These are phyloP conservation scores for Pseudogymnoascus sp. DNA, from an alignment of 2,329 filamentous ascomycete genomes.

Conservation along the genomic window DNA sequence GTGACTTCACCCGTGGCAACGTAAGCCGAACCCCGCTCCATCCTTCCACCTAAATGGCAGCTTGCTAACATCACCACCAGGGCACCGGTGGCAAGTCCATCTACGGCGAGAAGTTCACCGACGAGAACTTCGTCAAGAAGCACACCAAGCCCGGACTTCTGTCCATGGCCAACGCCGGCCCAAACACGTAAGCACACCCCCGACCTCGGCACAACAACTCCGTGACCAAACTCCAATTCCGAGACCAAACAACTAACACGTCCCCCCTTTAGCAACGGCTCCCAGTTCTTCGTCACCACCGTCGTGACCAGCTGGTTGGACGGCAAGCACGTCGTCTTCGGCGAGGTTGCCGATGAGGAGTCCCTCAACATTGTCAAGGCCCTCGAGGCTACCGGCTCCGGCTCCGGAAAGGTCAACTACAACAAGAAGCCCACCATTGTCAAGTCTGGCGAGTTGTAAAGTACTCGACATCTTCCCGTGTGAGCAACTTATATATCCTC, in stretches of 20 bases:
- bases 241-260: conserved; percentile 23
- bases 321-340: conserved; percentile 78
- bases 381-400: conserved; percentile 52
- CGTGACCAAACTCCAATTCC: no score
- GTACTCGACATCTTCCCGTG: not conserved
- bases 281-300: no score
- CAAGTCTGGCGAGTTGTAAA: conserved; percentile 43
- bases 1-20: conserved; percentile 89
- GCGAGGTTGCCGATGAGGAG: conserved; percentile 55
- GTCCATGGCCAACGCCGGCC: conserved; percentile 92
- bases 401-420: conserved; percentile 48
- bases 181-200: conserved; percentile 64
- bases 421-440: conserved; percentile 51
- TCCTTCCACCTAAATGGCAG: conserved; percentile 9
- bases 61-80: conserved; percentile 35
- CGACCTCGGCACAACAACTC: not conserved
- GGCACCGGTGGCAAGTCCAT: conserved; percentile 89
- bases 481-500: not conserved
- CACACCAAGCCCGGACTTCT: conserved; percentile 71
- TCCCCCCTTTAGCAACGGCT: conserved; percentile 36
- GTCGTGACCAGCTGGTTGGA: conserved; percentile 59
- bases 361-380: conserved; percentile 48
- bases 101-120: conserved; percentile 88
- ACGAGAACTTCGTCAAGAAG: conserved; percentile 80
- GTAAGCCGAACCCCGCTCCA: conserved; percentile 43